phyloP scores from a whole-genome alignment of 2,329 filamentous ascomycete species.

The Trichoderma harzianum region DNA sequence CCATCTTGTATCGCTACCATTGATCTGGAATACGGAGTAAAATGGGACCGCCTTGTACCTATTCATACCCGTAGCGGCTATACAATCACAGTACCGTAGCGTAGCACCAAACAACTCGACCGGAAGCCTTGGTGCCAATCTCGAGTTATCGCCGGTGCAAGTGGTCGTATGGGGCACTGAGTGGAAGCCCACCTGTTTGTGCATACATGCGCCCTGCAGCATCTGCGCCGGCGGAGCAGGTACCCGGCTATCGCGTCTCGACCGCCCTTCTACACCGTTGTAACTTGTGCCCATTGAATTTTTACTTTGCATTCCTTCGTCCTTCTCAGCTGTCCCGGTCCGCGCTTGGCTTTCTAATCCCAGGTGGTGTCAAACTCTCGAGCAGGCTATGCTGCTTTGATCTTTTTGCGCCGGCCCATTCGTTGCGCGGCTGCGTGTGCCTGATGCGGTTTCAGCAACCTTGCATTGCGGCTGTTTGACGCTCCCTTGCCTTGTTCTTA shows the following conservation, averaged over 20 bases:
- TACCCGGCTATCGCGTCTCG: slow-evolving; percentile 15
- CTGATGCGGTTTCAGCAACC: not conserved
- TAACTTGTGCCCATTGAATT: not conserved
- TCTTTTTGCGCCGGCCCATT: not conserved
- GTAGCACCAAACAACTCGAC: not conserved
- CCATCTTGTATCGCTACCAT: not conserved
- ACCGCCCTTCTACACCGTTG: not conserved
- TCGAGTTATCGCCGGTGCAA: not conserved
- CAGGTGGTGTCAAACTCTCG: not conserved
- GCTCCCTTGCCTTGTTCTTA: not conserved
- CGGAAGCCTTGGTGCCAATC: not conserved
- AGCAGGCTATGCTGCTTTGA: not conserved
- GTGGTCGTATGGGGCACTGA: not conserved
- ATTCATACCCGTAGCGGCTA: not conserved
- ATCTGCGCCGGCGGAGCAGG: not conserved
- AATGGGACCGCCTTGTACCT: not conserved
- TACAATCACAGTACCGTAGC: not conserved
- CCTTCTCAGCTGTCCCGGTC: not conserved
- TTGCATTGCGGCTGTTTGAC: not conserved
- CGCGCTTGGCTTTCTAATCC: not conserved
- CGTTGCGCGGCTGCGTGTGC: not conserved
- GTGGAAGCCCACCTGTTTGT: not conserved
- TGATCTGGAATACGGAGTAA: slow-evolving; percentile 1
- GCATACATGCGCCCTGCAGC: slow-evolving; percentile 4
- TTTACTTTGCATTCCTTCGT: not conserved